These are phyloP conservation scores for Mortierella sp. DNA, from an alignment of 371 early-diverging fungal genomes.

Conservation along the genomic window DNA sequence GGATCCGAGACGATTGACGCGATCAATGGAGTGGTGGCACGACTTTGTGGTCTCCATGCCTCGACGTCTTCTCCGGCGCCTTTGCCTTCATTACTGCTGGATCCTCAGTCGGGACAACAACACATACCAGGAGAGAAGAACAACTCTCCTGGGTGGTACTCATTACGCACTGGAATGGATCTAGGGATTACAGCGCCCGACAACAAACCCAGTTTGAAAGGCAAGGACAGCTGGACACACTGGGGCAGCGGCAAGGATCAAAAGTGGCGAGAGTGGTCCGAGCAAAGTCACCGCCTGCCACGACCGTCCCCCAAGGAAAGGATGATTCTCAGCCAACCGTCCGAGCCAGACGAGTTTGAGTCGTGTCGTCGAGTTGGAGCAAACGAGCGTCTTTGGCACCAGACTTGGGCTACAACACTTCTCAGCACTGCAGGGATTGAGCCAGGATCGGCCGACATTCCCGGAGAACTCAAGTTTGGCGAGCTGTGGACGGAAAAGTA, in stretches of 20 bases:
- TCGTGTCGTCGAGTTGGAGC: slow-evolving; percentile 36
- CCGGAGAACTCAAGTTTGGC: slow-evolving; percentile 36
- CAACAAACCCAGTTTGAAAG: slow-evolving; percentile 20
- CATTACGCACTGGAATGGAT: slow-evolving; percentile 25
- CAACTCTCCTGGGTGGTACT: slow-evolving; percentile 27
- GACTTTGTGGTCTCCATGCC: slow-evolving; percentile 31
- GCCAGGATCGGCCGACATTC: slow-evolving; percentile 20
- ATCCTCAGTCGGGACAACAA: not conserved
- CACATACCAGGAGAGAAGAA: not conserved
- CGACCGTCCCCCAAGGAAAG: slow-evolving; percentile 29
- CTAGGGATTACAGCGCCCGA: slow-evolving; percentile 40
- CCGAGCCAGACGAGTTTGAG: slow-evolving; percentile 22
- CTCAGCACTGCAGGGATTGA: slow-evolving; percentile 20
- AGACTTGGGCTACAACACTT: slow-evolving; percentile 31
- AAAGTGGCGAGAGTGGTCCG: slow-evolving; percentile 40
- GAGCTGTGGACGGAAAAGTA: slow-evolving; percentile 56
- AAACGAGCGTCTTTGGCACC: slow-evolving; percentile 40
- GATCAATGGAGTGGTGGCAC: slow-evolving; percentile 41
- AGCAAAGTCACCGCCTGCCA: slow-evolving; percentile 22
- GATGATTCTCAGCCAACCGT: slow-evolving; percentile 9
- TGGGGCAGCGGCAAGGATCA: slow-evolving; percentile 31
- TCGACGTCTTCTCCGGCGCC: not conserved
- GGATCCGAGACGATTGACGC: slow-evolving; percentile 47
- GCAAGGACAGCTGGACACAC: slow-evolving; percentile 38
- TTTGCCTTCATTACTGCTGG: not conserved